Conservation (phyloP, 345 rosid genomes). For the Eucalyptus decipiens region DNA sequence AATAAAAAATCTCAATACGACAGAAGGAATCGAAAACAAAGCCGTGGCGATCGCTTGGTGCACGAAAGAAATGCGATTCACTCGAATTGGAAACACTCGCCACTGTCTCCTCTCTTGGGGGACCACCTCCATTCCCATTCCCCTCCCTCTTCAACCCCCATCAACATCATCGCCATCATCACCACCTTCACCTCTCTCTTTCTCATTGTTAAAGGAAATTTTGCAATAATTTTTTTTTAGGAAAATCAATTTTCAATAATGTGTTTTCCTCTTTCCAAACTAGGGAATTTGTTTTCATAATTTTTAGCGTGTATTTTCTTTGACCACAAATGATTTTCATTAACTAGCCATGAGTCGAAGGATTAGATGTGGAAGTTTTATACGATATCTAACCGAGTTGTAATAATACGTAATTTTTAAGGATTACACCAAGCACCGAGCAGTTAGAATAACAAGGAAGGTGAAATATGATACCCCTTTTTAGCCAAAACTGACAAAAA, state of each 20-base stretch:
- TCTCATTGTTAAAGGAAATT: neutral
- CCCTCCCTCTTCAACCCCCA: neutral
- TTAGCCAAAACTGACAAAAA: neutral
- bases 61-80: neutral
- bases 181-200: too few relatives aligned
- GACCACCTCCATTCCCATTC: neutral
- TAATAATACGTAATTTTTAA: neutral
- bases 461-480: neutral
- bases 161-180: neutral
- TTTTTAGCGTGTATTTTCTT: too few relatives aligned
- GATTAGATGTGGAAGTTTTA: neutral
- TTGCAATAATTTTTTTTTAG: neutral
- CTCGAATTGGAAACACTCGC: neutral
- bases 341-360: neutral
- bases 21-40: neutral
- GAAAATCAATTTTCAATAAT: neutral
- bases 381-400: neutral
- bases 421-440: neutral
- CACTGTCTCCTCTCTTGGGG: neutral
- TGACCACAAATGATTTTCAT: neutral
- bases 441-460: neutral
- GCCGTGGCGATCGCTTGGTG: neutral
- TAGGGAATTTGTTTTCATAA: neutral
- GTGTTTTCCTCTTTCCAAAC: neutral
- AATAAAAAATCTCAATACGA: neutral